Base-by-base conservation (phyloP, 257 asterid genomes). In the Apocynum venetum region DNA sequence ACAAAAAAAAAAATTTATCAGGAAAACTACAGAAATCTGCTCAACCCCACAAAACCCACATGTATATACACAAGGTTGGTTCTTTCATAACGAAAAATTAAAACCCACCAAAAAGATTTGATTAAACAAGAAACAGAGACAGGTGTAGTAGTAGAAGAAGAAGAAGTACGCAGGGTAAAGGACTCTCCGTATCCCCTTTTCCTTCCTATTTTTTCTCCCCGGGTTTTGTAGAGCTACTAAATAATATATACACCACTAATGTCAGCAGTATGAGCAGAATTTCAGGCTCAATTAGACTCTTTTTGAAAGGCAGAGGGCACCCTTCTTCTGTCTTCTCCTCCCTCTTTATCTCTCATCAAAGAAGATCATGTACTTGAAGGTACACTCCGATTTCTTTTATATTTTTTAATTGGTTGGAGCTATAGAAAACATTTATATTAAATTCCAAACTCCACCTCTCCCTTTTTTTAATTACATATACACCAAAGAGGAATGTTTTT, bases 361-460 rank as follows among this genome's bases (percentile, higher is more conserved):
- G 73, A 68, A 68, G 73, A 68, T 43, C 53, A 67, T 67, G 73
- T 68, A 68, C 73, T 68, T 68, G 73, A 43, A 41, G 52, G 73
- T 68, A 68, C 73, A 20, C 15, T 43, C 52, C 43, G 51, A 7
- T 68, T 41, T 67, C 51, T 19, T 46, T 67, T 67, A 6, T 17
- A 31, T 41, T 57, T 36, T 63, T 20, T 43, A 67, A 43, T 67
- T 67, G 36, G 35, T 43, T 67, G 36, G 11, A 66, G 52, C 15
- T 0, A 53, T 14, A 17, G 1, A 53, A 2, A 44, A 25, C 31
- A 25, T 25, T 25, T 25, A 25, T 64, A 35, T 64, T 11, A 64
- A 64, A 64, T 36, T 64, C 70, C 70, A 64, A 38, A 61, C 8
- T 11, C 70, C 31, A 14, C 12, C 25, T 40, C 11, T 8, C 1